phyloP scores from a whole-genome alignment of 2,329 filamentous ascomycete genomes.

The Pseudocercospora eumusae region DNA sequence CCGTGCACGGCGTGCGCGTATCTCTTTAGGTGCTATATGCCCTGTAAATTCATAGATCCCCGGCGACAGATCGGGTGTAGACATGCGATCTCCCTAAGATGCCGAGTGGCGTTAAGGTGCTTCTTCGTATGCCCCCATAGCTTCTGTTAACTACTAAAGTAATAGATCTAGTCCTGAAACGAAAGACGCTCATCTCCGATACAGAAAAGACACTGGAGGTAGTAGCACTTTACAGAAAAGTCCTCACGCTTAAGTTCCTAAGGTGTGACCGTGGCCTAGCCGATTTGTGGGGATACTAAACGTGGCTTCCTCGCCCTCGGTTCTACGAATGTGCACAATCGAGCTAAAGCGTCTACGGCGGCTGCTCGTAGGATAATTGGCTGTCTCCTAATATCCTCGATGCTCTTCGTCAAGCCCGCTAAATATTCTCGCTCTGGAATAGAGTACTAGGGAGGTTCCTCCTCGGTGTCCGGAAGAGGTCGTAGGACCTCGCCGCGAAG shows the following conservation, averaged over 20 bases:
- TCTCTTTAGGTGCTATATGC: neutral
- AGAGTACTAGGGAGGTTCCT: neutral
- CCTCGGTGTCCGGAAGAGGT: neutral
- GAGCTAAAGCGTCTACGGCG: neutral
- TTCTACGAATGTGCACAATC: neutral
- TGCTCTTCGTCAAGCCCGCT: neutral
- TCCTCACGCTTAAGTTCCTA: neutral
- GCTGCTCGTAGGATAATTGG: neutral
- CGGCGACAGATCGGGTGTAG: neutral
- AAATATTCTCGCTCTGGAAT: neutral
- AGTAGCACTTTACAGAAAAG: neutral
- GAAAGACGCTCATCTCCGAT: neutral
- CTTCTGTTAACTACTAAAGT: neutral
- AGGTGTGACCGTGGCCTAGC: neutral
- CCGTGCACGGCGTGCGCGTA: neutral
- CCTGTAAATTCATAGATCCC: neutral
- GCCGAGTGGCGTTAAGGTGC: neutral
- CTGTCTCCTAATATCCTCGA: neutral
- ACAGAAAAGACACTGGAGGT: neutral
- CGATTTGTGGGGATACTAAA: neutral
- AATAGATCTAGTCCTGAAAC: neutral
- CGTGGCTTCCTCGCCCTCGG: neutral
- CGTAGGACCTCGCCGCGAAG: neutral
- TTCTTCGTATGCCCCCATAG: neutral
- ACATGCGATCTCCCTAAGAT: neutral